Evolutionary conservation across 2,329 filamentous ascomycete species (phyloP).

Genomic region (Teratosphaeria viscida): DNA sequence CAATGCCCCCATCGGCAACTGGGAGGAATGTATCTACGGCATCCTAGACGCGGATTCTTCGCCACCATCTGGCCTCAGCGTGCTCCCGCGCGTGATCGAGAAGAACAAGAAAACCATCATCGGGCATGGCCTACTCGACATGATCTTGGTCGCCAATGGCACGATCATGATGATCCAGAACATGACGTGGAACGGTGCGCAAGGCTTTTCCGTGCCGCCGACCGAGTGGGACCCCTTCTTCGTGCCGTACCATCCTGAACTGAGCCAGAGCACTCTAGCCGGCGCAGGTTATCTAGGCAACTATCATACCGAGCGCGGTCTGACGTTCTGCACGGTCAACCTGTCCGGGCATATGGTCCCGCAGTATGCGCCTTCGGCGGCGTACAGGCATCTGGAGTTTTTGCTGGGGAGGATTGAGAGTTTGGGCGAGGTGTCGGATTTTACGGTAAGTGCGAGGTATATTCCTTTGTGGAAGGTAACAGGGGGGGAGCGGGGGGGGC

Average conservation of each 20-base stretch:
- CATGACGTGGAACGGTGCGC: conserved; percentile 65
- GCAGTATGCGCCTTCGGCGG: conserved; percentile 57
- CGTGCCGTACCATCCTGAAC: conserved; percentile 52
- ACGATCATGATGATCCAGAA: conserved; percentile 66
- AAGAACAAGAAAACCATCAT: conserved; percentile 62
- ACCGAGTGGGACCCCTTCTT: conserved; percentile 48
- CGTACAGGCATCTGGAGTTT: conserved; percentile 65
- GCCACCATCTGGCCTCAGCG: conserved; percentile 44
- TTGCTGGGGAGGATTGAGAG: conserved; percentile 58
- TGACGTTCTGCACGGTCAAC: conserved; percentile 59
- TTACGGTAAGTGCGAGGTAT: conserved; percentile 12
- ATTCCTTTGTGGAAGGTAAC: neutral
- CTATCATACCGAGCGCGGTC: conserved; percentile 60
- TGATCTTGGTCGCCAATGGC: conserved; percentile 48
- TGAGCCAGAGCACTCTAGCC: conserved; percentile 39
- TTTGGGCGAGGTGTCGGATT: conserved; percentile 32
- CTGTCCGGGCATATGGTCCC: conserved; percentile 57
- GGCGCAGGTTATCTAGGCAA: conserved; percentile 60
- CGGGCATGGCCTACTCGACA: conserved; percentile 61
- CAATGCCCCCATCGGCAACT: conserved; percentile 50
- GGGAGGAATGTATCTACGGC: conserved; percentile 46
- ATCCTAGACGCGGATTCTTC: conserved; percentile 44
- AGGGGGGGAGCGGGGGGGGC: too few species aligned
- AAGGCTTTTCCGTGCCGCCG: conserved; percentile 57
- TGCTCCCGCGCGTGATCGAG: conserved; percentile 63